phyloP scores from a whole-genome alignment of 441 rosid genomes.

The Geranium incanum region DNA sequence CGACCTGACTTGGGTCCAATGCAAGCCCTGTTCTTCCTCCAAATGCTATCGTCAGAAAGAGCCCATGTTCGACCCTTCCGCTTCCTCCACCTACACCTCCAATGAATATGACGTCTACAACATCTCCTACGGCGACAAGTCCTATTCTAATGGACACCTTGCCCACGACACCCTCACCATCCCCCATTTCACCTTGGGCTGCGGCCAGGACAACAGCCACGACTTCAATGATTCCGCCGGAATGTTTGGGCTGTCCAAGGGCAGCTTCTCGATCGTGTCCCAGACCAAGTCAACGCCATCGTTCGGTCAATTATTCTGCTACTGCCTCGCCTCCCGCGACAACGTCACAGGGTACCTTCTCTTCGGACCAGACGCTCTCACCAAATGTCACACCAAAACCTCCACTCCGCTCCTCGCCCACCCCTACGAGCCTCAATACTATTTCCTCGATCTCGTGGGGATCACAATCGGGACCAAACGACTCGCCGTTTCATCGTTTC shows the following conservation, averaged over 20 bases:
- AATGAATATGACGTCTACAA: neutral
- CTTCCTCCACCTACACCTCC: conserved; percentile 21
- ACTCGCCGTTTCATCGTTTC: conserved; percentile 14
- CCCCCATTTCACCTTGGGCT: conserved; percentile 24
- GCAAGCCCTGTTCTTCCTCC: conserved; percentile 14
- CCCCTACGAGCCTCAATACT: neutral
- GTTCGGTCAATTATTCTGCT: conserved; percentile 19
- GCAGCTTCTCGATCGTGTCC: conserved; percentile 14
- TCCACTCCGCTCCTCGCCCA: conserved; percentile 14
- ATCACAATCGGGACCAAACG: conserved; percentile 24
- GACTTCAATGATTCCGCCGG: conserved; percentile 20
- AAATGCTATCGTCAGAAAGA: conserved; percentile 8
- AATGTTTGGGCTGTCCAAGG: conserved; percentile 26
- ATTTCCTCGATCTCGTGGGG: conserved; percentile 21
- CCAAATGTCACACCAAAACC: conserved; percentile 11
- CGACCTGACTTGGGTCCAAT: conserved; percentile 24
- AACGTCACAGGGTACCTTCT: conserved; percentile 22
- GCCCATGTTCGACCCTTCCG: conserved; percentile 17
- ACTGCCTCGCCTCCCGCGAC: conserved; percentile 29
- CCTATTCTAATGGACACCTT: conserved; percentile 17
- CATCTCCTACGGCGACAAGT: conserved; percentile 8
- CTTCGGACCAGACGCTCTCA: conserved; percentile 26
- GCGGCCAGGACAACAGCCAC: conserved; percentile 14
- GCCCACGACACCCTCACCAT: conserved; percentile 23
- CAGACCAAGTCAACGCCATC: neutral